Base-by-base conservation (phyloP, 2,329 filamentous ascomycete genomes). In the Xylariaceae sp. region DNA sequence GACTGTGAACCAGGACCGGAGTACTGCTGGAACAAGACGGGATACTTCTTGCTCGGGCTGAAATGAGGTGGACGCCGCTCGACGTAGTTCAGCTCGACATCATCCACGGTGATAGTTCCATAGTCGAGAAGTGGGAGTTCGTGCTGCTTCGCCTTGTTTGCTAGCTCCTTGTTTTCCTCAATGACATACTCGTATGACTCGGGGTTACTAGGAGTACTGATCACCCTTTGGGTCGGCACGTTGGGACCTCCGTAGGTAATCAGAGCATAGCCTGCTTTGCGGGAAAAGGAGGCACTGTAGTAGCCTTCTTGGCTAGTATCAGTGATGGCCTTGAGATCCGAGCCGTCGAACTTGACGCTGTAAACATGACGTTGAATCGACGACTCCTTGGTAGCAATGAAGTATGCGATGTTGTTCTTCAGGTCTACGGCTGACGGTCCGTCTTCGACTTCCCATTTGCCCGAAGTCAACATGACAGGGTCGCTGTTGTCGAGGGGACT, bases 21-120 rank as follows among this genome's bases (percentile, higher is more conserved):
- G 77, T 99, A 99, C 60, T 97, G 87, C 69, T 90, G 88, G 80
- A 99, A 99, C 3, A 99, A 82, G 1, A 99, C 92, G 0, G 94
- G 94, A 68, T 99, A 97, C 71, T 89, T 86, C 75, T 89, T 92
- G 68, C 85, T 86, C 15, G 85, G 79, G 72, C 92, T 83, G 71
- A 97, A 99, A 74, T 96, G 88, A 1, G 92, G 89, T 4, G 94
- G 94, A 0, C 91, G 88, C 35, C 92, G 88, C 74, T 99, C 94
- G 11, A 97, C 77, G 66, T 84, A 86, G 74, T 85, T 85, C 67
- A 86, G 77, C 15, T 86, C 83, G 66, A 89, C 87, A 37, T 87
- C 89, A 63, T 94, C 88, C 13, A 97, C 83, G n/a, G 88, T 88
- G 53, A 99, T 82, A 9, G 88, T 95, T 51, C 89, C 87, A 73